phyloP scores from a whole-genome alignment of 148 eudicot genomes.

The Camellia granthamiana region DNA sequence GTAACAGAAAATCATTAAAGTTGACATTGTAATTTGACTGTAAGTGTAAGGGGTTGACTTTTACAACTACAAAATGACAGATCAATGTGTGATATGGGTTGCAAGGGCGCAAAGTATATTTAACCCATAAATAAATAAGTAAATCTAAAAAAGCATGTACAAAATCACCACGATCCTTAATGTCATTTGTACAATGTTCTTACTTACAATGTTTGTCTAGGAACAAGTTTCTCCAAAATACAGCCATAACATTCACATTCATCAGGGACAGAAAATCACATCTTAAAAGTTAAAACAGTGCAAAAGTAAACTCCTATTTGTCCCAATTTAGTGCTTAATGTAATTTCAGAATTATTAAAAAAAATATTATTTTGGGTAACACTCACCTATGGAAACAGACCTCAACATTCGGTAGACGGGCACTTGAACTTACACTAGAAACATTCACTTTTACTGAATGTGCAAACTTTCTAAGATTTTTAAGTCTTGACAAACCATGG shows the following conservation, averaged over 20 bases:
- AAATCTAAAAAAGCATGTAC: background rate
- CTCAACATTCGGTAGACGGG: too few relatives aligned
- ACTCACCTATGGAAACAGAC: too few relatives aligned
- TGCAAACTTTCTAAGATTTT: conserved; percentile 52
- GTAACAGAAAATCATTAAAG: too few relatives aligned
- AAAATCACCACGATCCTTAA: background rate
- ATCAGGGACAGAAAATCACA: background rate
- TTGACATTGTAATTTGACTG: too few relatives aligned
- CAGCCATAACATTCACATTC: background rate
- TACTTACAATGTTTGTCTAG: background rate
- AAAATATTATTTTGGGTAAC: too few relatives aligned
- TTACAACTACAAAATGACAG: background rate
- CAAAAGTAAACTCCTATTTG: too few relatives aligned
- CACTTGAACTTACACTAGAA: too few relatives aligned
- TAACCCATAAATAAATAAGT: background rate
- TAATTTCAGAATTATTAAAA: too few relatives aligned
- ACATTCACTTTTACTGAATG: conserved; percentile 56
- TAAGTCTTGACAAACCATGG: conserved; percentile 63
- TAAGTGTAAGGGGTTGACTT: background rate
- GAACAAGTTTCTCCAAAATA: background rate
- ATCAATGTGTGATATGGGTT: background rate
- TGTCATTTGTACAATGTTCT: background rate
- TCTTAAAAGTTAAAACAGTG: conserved; percentile 28
- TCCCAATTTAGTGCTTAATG: too few relatives aligned
- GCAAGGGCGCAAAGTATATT: background rate